phyloP scores from a whole-genome alignment of 192 early-diverging fungal species.

The Anaeromyces robustus region DNA sequence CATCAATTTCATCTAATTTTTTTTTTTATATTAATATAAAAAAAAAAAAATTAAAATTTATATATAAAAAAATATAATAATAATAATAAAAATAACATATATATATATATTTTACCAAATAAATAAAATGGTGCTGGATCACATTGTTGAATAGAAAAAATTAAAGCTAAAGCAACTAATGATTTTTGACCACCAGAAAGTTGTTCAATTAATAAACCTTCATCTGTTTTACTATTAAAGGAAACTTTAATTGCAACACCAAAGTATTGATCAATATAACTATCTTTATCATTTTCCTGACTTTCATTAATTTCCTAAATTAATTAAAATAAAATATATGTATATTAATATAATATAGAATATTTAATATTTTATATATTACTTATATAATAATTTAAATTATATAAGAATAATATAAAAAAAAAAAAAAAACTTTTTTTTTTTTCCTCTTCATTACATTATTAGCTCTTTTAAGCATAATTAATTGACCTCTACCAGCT shows the following conservation, averaged over 20 bases:
- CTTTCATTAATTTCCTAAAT: constrained; percentile 9
- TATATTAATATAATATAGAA: too few species aligned
- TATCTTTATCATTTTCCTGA: constrained; percentile 6
- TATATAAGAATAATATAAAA: neutral
- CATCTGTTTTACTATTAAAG: constrained; percentile 77
- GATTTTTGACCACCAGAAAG: constrained; percentile 97
- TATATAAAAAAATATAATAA: too few species aligned
- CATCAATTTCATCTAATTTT: constrained; percentile 83
- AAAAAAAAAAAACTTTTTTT: neutral
- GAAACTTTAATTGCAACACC: constrained; percentile 71
- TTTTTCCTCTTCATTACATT: too few species aligned
- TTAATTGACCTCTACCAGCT: constrained; percentile 61
- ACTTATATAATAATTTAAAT: neutral
- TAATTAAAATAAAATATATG: constrained; percentile 1
- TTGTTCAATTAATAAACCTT: constrained; percentile 83
- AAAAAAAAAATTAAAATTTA: too few species aligned
- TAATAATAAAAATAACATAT: too few species aligned
- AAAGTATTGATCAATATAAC: constrained; percentile 61
- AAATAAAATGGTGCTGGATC: constrained; percentile 98
- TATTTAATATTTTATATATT: too few species aligned
- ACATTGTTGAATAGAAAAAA: constrained; percentile 96
- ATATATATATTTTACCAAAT: constrained; percentile 25
- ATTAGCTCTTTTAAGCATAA: constrained; percentile 63
- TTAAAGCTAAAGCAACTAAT: constrained; percentile 86
- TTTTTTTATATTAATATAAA: too few species aligned